Base-by-base conservation (phyloP, 345 rosid genomes). In the Microcos paniculata region DNA sequence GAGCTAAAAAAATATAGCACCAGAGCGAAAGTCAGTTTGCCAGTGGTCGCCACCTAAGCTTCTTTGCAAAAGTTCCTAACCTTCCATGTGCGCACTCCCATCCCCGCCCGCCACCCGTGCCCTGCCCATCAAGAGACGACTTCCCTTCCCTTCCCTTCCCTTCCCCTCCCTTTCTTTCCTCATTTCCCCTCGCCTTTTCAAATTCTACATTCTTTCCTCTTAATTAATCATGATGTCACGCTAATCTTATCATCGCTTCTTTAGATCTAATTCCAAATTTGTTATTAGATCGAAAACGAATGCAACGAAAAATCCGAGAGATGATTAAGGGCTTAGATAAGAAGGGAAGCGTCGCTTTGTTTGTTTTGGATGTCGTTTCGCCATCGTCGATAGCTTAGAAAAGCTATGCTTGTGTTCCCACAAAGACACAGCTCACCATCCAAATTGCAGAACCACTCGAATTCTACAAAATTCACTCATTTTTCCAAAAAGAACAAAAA, bases 11-110 rank as follows among this genome's bases (percentile, higher is more conserved):
- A 56, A 16, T 4, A 42, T 42, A 42, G 46, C 74, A 31, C 33
- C 28, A 49, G 46, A 0, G 4, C 8, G 23, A 52, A 68, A 31
- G 61, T 45, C 55, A 13, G 65, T 19, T 13, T 12, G 74, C 65
- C 77, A 59, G 61, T 67, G 80, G 77, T 31, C 45, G 70, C 42
- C 79, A 42, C 80, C 77, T 72, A 76, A 71, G 70, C 82, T 45
- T 8, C 24, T 49, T 33, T 45, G 42, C 33, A 0, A 72, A 57
- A 61, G 38, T 21, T 24, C 51, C 49, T 15, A 58, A 18, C 70
- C 45, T 35, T 59, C 62, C 82, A 76, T 76, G 79, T 71, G 79
- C 73, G 23, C 62, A 21, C 51, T 64, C 30, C 1, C 45, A 42
- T 6, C 38, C 38, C 38, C 38, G 2, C 38, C 38, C 38, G 3